Evolutionary conservation across 495 filamentous ascomycete genomes (phyloP).

Genomic region (Trichoderma parareesei): DNA sequence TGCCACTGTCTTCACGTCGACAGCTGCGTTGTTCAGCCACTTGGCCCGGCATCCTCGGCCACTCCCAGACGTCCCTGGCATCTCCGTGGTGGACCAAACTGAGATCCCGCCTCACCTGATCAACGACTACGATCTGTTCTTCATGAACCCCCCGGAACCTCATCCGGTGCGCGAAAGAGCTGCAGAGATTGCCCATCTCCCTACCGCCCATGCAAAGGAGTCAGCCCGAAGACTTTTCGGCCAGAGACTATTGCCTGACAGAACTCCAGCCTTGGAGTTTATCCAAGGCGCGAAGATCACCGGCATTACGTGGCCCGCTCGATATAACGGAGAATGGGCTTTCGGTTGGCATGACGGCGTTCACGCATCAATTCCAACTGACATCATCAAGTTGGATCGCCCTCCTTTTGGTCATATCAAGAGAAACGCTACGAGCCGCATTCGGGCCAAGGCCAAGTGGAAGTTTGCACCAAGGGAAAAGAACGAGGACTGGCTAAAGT

Average conservation of each 20-base stretch:
- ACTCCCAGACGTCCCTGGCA: conserved; percentile 29
- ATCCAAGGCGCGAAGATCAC: conserved; percentile 33
- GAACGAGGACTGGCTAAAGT: conserved; percentile 35
- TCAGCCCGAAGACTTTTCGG: conserved; percentile 24
- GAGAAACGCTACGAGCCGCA: conserved; percentile 27
- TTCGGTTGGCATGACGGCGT: conserved; percentile 39
- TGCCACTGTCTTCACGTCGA: conserved; percentile 35
- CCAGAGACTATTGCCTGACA: conserved; percentile 28
- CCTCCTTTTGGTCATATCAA: conserved; percentile 29
- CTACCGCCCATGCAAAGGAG: conserved; percentile 28
- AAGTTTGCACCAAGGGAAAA: conserved; percentile 36
- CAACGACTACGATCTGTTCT: conserved; percentile 41
- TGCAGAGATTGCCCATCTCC: conserved; percentile 24
- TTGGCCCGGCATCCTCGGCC: conserved; percentile 34
- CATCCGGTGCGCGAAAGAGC: conserved; percentile 24
- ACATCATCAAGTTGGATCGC: conserved; percentile 29
- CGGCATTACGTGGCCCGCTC: conserved; percentile 36
- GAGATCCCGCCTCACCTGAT: conserved; percentile 17
- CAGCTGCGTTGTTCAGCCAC: conserved; percentile 31
- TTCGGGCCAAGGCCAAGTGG: conserved; percentile 36
- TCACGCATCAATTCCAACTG: conserved; percentile 32
- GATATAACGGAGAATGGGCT: conserved; percentile 40
- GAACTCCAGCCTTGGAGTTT: conserved; percentile 31
- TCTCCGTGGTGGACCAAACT: conserved; percentile 29
- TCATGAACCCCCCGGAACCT: conserved; percentile 25